Evolutionary conservation across 2,329 filamentous ascomycete species (phyloP).

Genomic region (Aureobasidium vineae): DNA sequence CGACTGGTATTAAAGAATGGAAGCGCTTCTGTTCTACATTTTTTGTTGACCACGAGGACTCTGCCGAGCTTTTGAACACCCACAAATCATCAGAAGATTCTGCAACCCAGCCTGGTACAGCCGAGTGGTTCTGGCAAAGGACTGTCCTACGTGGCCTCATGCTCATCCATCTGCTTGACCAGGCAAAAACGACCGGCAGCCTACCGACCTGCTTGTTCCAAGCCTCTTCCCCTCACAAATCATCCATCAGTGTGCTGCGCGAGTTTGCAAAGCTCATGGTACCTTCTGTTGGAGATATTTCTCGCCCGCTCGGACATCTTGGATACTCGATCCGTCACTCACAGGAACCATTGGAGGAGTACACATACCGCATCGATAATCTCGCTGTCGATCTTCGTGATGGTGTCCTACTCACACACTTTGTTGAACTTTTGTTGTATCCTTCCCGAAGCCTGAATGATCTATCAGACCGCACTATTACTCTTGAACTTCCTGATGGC

Average conservation of each 20-base stretch:
- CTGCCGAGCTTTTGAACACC: slow-evolving; percentile 14
- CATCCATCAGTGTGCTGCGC: slow-evolving; percentile 54
- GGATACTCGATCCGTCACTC: slow-evolving; percentile 55
- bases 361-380: slow-evolving; percentile 57
- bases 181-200: slow-evolving; percentile 45
- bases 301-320: slow-evolving; percentile 55
- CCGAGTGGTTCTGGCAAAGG: slow-evolving; percentile 54
- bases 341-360: slow-evolving; percentile 60
- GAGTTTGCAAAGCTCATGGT: slow-evolving; percentile 55
- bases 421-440: slow-evolving; percentile 59
- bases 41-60: slow-evolving; percentile 58
- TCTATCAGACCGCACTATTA: slow-evolving; percentile 42
- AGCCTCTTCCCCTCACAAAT: slow-evolving; percentile 54
- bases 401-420: slow-evolving; percentile 58
- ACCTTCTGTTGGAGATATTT: slow-evolving; percentile 59
- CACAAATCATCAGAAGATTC: slow-evolving; percentile 23
- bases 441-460: slow-evolving; percentile 32
- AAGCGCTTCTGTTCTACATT: slow-evolving; percentile 55
- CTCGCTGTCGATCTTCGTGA: slow-evolving; percentile 62
- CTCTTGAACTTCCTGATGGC: slow-evolving; percentile 48
- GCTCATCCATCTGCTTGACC: slow-evolving; percentile 60
- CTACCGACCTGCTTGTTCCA: slow-evolving; percentile 52
- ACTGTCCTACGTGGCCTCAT: slow-evolving; percentile 59
- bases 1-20: slow-evolving; percentile 29
- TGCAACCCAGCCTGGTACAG: slow-evolving; percentile 39